Conservation (phyloP, 495 filamentous ascomycete species). For the Lepidopterella palustris region DNA sequence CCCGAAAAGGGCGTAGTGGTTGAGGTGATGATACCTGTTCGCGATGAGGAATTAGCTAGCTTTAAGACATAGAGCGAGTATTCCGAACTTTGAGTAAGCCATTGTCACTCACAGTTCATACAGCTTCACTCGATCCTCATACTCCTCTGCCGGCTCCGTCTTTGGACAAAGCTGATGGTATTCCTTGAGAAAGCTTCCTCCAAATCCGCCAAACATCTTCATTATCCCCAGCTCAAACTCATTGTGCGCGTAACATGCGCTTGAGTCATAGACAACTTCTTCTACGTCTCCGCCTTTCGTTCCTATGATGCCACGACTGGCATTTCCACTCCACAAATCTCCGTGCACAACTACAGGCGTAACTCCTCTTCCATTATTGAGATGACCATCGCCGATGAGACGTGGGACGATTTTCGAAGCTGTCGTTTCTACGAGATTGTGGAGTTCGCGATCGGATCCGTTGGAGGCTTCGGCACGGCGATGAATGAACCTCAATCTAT, state of each 20-base stretch:
- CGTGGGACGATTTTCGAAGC: constrained; percentile 59
- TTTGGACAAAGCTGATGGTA: constrained; percentile 70
- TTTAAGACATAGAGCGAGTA: neutral
- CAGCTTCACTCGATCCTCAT: constrained; percentile 68
- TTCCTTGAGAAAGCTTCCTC: constrained; percentile 59
- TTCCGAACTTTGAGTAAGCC: neutral
- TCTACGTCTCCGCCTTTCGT: constrained; percentile 51
- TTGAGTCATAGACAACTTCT: constrained; percentile 81
- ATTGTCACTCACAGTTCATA: constrained; percentile 60
- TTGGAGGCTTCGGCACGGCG: constrained; percentile 51
- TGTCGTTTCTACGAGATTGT: constrained; percentile 56
- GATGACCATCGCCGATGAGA: constrained; percentile 59
- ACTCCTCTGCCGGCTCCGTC: constrained; percentile 76
- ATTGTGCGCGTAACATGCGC: constrained; percentile 70
- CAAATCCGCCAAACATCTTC: constrained; percentile 93
- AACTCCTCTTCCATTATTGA: constrained; percentile 53
- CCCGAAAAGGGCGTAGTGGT: constrained; percentile 81
- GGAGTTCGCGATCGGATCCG: constrained; percentile 56
- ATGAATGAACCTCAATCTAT: constrained; percentile 61
- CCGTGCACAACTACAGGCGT: constrained; percentile 79
- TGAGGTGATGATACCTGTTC: constrained; percentile 77
- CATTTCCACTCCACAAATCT: constrained; percentile 88
- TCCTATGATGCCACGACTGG: constrained; percentile 57
- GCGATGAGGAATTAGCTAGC: neutral
- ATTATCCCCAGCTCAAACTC: constrained; percentile 93